phyloP scores from a whole-genome alignment of 2,329 filamentous ascomycete species.

The Hymenoscyphus albidus region DNA sequence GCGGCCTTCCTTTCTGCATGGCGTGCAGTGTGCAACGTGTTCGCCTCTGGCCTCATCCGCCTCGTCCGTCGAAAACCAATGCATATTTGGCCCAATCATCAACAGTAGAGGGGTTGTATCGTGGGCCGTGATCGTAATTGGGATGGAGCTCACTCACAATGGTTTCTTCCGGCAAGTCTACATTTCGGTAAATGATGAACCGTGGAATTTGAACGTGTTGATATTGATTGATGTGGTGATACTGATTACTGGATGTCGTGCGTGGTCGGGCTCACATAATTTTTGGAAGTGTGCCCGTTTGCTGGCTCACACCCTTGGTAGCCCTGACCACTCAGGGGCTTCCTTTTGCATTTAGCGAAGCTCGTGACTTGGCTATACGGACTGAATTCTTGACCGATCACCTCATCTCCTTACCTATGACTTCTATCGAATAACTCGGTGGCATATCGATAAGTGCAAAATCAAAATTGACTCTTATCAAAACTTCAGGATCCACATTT shows the following conservation, averaged over 20 bases:
- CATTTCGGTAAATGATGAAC: neutral
- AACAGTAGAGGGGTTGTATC: conserved; percentile 2
- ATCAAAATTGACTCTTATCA: neutral
- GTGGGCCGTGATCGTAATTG: neutral
- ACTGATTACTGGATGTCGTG: neutral
- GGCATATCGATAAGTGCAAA: neutral
- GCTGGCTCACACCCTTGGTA: neutral
- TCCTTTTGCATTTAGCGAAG: conserved; percentile 5
- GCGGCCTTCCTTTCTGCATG: conserved; percentile 22
- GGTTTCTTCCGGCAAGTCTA: neutral
- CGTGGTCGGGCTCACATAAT: conserved; percentile 8
- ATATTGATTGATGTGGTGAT: conserved; percentile 2
- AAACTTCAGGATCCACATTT: neutral
- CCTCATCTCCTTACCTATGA: neutral
- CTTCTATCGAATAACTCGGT: neutral
- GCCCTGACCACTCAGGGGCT: neutral
- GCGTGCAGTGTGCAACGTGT: conserved; percentile 30
- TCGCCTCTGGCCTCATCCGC: conserved; percentile 29
- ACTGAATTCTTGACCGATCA: neutral
- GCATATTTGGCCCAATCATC: conserved; percentile 10
- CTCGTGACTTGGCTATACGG: neutral
- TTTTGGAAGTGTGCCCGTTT: neutral
- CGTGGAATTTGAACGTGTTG: conserved; percentile 3
- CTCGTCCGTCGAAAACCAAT: conserved; percentile 16
- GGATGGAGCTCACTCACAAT: neutral